Conservation (phyloP, 2,329 filamentous ascomycete genomes). For the Graphiopsis chlorocephala region DNA sequence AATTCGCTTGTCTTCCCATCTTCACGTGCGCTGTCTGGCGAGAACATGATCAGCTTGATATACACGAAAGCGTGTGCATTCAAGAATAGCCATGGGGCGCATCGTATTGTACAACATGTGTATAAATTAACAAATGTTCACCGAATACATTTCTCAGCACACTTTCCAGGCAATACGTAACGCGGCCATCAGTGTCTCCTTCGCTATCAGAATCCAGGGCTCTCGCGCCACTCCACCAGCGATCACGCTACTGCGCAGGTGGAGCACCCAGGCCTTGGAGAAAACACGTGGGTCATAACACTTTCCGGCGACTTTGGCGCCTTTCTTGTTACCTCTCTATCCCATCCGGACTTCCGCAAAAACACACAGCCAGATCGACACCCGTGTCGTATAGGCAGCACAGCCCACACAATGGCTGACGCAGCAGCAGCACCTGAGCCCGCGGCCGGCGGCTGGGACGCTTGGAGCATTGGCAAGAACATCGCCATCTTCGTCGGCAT, state of each 20-base stretch:
- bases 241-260: not conserved
- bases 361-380: not conserved
- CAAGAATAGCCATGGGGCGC: not conserved
- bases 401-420: constrained; percentile 4
- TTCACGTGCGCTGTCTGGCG: not conserved
- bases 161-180: not conserved
- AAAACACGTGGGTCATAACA: constrained; percentile 14
- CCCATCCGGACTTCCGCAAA: not conserved
- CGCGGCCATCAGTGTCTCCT: not conserved
- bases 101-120: no score
- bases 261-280: not conserved
- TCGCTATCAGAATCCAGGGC: constrained; percentile 1
- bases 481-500: constrained; percentile 58
- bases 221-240: constrained; percentile 3
- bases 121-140: not conserved
- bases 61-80: not conserved
- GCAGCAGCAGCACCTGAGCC: constrained; percentile 9
- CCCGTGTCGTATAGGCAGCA: not conserved
- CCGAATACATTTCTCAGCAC: not conserved
- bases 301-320: not conserved
- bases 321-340: not conserved
- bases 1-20: not conserved
- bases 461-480: constrained; percentile 48
- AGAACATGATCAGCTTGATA: not conserved
- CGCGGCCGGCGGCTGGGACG: constrained; percentile 8